phyloP scores from a whole-genome alignment of 495 filamentous ascomycete genomes.

The Penicillium desertorum region DNA sequence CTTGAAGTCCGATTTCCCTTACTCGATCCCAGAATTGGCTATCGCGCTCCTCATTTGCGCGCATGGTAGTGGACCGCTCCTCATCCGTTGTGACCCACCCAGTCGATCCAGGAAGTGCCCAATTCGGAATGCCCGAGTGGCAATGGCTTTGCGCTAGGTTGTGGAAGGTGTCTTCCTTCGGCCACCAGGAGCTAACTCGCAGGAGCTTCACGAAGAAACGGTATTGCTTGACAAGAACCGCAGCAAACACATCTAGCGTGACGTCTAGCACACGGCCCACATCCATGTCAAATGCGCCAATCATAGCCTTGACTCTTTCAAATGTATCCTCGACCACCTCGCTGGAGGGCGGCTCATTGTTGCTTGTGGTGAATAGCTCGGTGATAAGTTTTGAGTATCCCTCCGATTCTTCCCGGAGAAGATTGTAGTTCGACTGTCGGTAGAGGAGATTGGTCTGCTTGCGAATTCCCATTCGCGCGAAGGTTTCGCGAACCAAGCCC shows the following conservation, averaged over 20 bases:
- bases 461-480: constrained; percentile 76
- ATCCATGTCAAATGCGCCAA: constrained; percentile 90
- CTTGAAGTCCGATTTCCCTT: constrained; percentile 69
- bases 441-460: constrained; percentile 91
- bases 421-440: constrained; percentile 92
- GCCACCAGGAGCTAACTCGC: constrained; percentile 96
- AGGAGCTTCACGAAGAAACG: constrained; percentile 92
- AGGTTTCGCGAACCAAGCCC: constrained; percentile 78
- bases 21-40: constrained; percentile 77
- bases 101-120: constrained; percentile 73
- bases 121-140: constrained; percentile 65
- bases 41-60: constrained; percentile 63
- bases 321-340: constrained; percentile 68
- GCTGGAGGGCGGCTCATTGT: constrained; percentile 57
- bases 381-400: constrained; percentile 88
- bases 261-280: constrained; percentile 94
- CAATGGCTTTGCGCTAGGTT: constrained; percentile 32
- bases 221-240: constrained; percentile 78
- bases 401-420: constrained; percentile 93
- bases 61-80: constrained; percentile 54
- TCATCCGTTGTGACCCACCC: constrained; percentile 60
- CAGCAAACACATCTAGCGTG: constrained; percentile 83
- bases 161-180: constrained; percentile 52
- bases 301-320: constrained; percentile 82
- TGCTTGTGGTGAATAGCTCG: constrained; percentile 80